Conservation (phyloP, 305 asterid species). For the Fraxinus dipetala region DNA sequence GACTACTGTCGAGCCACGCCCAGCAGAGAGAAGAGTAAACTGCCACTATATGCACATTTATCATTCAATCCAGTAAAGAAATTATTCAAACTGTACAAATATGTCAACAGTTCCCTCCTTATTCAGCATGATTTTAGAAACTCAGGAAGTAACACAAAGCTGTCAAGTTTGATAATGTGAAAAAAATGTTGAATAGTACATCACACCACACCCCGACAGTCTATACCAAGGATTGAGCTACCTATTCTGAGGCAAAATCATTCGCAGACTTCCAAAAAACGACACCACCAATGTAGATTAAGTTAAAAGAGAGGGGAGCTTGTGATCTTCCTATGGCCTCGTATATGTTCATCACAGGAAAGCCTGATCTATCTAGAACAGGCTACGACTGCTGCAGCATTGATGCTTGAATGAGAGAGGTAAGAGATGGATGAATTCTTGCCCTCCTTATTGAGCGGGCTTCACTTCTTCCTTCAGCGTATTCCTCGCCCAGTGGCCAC, state of each 20-base stretch:
- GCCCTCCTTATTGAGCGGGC: slow-evolving; percentile 82
- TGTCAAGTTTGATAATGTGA: background rate
- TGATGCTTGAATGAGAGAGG: slow-evolving; percentile 77
- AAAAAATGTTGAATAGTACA: background rate
- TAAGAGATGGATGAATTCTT: slow-evolving; percentile 84
- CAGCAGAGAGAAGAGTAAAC: background rate
- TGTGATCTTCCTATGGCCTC: background rate
- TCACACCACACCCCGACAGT: background rate
- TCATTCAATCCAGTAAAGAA: background rate
- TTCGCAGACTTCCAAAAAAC: background rate
- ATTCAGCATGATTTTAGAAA: background rate
- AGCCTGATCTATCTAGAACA: background rate
- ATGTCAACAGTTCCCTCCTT: background rate
- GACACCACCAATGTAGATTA: background rate
- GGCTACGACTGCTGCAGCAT: slow-evolving; percentile 28
- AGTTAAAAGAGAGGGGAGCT: background rate
- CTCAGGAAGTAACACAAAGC: background rate
- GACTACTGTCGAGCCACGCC: background rate
- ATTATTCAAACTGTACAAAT: background rate
- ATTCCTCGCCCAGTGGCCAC: slow-evolving; percentile 94
- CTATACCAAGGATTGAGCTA: background rate
- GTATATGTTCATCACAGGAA: background rate
- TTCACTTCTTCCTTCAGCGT: slow-evolving; percentile 79
- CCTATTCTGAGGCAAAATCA: background rate
- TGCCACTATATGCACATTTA: background rate